Conservation (phyloP, 257 asterid species). For the Henckelia pumila region DNA sequence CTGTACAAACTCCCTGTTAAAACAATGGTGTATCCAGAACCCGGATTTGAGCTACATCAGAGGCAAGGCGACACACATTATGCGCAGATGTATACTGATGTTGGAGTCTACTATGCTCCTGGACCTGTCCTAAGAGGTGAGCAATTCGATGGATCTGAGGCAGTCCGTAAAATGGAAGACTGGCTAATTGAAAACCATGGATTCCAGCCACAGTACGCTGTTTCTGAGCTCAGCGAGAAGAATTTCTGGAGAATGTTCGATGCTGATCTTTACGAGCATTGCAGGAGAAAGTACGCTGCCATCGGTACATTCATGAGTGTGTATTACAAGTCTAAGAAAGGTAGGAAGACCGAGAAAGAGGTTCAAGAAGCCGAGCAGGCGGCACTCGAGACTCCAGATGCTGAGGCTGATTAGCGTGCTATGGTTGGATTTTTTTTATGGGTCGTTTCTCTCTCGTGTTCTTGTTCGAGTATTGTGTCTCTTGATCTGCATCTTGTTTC, state of each 20-base stretch:
- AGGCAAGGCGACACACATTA: constrained; percentile 84
- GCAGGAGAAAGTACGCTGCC: constrained; percentile 78
- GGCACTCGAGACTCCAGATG: constrained; percentile 59
- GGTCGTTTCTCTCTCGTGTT: background rate
- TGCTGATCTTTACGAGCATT: constrained; percentile 75
- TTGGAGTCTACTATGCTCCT: constrained; percentile 93
- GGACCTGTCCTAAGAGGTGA: constrained; percentile 93
- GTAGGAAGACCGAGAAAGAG: constrained; percentile 96
- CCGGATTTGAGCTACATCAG: constrained; percentile 79
- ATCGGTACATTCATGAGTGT: constrained; percentile 96
- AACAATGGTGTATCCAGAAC: constrained; percentile 88
- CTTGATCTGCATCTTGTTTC: background rate
- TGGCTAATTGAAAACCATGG: constrained; percentile 95
- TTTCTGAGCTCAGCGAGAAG: constrained; percentile 85
- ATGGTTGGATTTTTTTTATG: background rate
- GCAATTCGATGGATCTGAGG: constrained; percentile 75
- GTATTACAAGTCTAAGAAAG: constrained; percentile 92
- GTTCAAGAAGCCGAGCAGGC: constrained; percentile 98
- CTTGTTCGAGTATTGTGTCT: background rate
- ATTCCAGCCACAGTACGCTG: constrained; percentile 97
- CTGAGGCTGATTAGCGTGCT: constrained; percentile 46
- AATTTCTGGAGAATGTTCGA: constrained; percentile 98
- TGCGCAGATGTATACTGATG: constrained; percentile 92
- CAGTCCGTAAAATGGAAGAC: constrained; percentile 67
- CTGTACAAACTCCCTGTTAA: constrained; percentile 77